A percentile compares a stretch with the other conserved stretches of the same genome.
Conservation (phyloP, 2,329 filamentous ascomycete genomes). For the Arthrobotrys sinensis region DNA sequence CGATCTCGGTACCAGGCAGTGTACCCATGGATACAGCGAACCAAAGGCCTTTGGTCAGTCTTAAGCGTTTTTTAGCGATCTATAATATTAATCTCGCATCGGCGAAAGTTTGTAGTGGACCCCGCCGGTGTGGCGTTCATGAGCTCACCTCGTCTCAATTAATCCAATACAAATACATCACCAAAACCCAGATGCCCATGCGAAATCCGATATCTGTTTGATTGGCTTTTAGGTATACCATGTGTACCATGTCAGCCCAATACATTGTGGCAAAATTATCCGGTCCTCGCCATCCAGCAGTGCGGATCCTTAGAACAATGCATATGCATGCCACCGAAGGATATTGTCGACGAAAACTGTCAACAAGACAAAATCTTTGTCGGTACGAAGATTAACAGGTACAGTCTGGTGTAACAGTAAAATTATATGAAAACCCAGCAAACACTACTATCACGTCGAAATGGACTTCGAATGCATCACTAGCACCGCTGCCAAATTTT, state of each 20-base stretch:
- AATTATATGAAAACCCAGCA: too few relatives aligned
- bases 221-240: conserved; percentile 19
- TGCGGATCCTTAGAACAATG: not conserved
- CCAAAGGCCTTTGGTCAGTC: not conserved
- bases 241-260: not conserved
- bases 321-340: conserved; percentile 10
- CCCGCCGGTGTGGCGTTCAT: conserved; percentile 8
- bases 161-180: not conserved
- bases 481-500: not conserved
- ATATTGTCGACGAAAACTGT: conserved; percentile 1
- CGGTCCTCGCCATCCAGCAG: not conserved
- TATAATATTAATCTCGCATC: not conserved
- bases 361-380: not conserved
- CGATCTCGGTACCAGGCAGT: conserved; percentile 2
- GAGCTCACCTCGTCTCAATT: not conserved
- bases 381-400: not conserved
- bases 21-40: conserved; percentile 10
- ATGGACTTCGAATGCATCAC: not conserved
- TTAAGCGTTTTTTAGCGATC: not conserved
- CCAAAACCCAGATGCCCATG: not conserved
- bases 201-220: conserved; percentile 10
- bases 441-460: not conserved
- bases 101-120: not conserved
- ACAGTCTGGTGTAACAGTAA: not conserved
- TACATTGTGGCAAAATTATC: conserved; percentile 19